Conservation (phyloP, 257 asterid species). For the Capsicum rhomboideum region DNA sequence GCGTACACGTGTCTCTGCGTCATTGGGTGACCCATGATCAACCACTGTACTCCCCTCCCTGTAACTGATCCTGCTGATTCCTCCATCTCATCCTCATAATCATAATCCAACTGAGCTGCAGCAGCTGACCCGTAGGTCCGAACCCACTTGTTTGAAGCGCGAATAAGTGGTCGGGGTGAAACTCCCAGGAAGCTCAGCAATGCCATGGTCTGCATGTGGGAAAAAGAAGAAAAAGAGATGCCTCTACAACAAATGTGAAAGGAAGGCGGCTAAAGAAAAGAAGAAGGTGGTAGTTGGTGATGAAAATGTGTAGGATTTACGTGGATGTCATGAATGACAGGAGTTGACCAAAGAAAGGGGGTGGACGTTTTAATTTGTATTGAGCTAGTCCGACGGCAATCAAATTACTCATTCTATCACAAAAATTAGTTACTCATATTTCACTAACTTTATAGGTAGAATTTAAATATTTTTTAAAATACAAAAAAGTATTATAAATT, state of each 20-base stretch:
- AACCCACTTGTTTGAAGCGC: not conserved
- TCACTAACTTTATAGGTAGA: no score
- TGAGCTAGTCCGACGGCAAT: not conserved
- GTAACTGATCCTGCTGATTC: constrained; percentile 51
- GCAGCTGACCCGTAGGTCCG: constrained; percentile 66
- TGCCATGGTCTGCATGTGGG: constrained; percentile 44
- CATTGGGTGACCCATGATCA: constrained; percentile 85
- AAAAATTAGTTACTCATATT: no score
- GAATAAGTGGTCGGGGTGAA: constrained; percentile 30
- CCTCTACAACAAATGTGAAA: not conserved
- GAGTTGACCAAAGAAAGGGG: not conserved
- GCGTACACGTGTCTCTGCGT: constrained; percentile 75
- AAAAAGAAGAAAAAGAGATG: not conserved
- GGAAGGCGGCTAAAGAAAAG: constrained; percentile 10
- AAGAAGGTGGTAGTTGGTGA: constrained; percentile 4
- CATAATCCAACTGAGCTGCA: constrained; percentile 49
- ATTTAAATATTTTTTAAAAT: no score
- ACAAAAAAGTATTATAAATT: no score
- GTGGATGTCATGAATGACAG: not conserved
- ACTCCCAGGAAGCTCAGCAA: constrained; percentile 45
- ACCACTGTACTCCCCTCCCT: constrained; percentile 83
- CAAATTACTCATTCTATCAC: not conserved
- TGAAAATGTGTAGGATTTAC: not conserved
- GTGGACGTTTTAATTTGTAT: not conserved
- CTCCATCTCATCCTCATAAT: constrained; percentile 26